Conservation (phyloP, 2,329 filamentous ascomycete species). For the Chrysosporium queenslandicum region DNA sequence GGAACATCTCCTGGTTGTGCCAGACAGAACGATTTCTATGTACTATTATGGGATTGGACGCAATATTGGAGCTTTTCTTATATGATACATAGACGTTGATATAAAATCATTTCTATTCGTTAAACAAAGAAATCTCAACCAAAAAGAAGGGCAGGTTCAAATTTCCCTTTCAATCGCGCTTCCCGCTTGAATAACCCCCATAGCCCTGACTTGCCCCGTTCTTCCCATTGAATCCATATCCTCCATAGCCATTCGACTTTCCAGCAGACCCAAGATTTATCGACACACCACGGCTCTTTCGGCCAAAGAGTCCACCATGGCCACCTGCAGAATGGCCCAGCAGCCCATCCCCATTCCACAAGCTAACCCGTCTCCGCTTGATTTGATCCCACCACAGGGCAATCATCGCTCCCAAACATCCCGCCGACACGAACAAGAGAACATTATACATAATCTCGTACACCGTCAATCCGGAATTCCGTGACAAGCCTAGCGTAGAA, state of each 20-base stretch:
- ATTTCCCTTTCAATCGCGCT: slow-evolving; percentile 31
- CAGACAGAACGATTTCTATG: neutral
- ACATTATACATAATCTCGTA: slow-evolving; percentile 19
- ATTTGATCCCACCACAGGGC: slow-evolving; percentile 33
- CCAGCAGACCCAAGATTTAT: slow-evolving; percentile 41
- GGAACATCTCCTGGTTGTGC: neutral
- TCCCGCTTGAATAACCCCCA: slow-evolving; percentile 31
- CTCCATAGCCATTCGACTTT: slow-evolving; percentile 47
- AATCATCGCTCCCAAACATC: slow-evolving; percentile 27
- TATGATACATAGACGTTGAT: neutral
- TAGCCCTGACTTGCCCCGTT: slow-evolving; percentile 22
- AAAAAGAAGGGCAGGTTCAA: neutral
- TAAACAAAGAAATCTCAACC: neutral
- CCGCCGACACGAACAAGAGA: slow-evolving; percentile 27
- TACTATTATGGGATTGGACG: neutral
- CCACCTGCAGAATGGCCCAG: slow-evolving; percentile 24
- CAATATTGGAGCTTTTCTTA: neutral
- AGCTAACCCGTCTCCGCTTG: slow-evolving; percentile 21
- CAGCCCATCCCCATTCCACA: slow-evolving; percentile 39
- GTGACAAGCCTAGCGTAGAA: slow-evolving; percentile 27
- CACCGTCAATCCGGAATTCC: slow-evolving; percentile 1
- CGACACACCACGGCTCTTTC: slow-evolving; percentile 43
- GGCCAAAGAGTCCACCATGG: slow-evolving; percentile 30
- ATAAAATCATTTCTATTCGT: slow-evolving; percentile 8
- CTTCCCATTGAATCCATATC: slow-evolving; percentile 39